Evolutionary conservation across 2,329 filamentous ascomycete species (phyloP), one percentile per base, ranked within the genome.

Genomic region (Penicillium sp.): DNA sequence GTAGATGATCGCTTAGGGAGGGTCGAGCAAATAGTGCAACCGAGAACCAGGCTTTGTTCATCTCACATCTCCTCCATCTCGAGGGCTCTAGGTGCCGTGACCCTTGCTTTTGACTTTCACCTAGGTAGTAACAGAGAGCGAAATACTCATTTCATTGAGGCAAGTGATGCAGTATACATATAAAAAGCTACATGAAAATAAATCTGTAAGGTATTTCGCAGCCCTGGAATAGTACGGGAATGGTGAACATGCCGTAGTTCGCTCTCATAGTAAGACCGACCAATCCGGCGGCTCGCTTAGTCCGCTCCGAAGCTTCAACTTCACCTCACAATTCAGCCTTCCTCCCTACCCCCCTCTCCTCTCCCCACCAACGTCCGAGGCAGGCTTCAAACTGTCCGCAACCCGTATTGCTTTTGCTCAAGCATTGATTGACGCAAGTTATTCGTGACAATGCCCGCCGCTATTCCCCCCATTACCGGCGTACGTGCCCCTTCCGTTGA

Each of bases 381-480:
- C 65, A 66, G 64, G 57, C 58, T 53, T 52, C 32, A 18, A 42
- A 59, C 62, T 65, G 64, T 64, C 63, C 47, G 34, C 21, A 54
- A 53, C 52, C 23, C 18, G 42, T 23, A 15, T 16, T 52, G 38
- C 31, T 38, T 48, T 44, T 39, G 25, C 23, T 52, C 35, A 51
- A 54, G 46, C 45, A 51, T 62, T 50, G 49, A 58, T 54, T 60
- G 54, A 56, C 59, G 39, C 37, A 42, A 54, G 60, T 41, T 45
- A 61, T 56, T 46, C 45, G 45, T 58, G 68, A 70, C 67, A 68
- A 77, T 77, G 75, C 69, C 74, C 60, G 54, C 68, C 58, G 66
- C 70, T 61, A 67, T 78, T 60, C 68, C 73, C 67, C 76, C 76
- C 55, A 78, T 79, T 62, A 76, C 74, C 65, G 76, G 76, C 69